A percentile compares a stretch with the other conserved stretches of the same genome.
Conservation (phyloP, 2,329 filamentous ascomycete species). For the Colletotrichum sp. region DNA sequence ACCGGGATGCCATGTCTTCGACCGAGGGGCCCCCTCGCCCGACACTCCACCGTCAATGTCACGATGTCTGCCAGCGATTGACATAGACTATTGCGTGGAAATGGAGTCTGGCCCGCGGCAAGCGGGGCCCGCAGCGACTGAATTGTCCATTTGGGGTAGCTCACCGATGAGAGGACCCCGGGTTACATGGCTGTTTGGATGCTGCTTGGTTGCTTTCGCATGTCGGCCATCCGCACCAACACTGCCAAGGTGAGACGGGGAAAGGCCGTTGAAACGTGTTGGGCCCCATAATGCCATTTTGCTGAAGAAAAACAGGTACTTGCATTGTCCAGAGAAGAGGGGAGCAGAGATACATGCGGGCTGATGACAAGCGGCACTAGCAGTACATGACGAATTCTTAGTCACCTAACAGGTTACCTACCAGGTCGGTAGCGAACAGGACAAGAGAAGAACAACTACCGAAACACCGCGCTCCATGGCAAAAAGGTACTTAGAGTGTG, state of each 20-base stretch:
- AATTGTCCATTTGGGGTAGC: constrained; percentile 3
- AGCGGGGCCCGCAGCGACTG: not conserved
- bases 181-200: not conserved
- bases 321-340: not conserved
- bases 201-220: not conserved
- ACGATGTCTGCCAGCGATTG: constrained; percentile 3
- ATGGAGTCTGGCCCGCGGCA: constrained; percentile 1
- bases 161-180: not conserved
- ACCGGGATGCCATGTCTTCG: constrained; percentile 4
- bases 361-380: not conserved
- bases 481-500: not conserved
- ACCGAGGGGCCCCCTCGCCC: not conserved
- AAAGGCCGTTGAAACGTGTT: constrained; percentile 6
- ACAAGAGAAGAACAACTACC: not conserved
- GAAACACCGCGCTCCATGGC: not conserved
- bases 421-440: too few species aligned
- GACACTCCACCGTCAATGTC: constrained; percentile 4
- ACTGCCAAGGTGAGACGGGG: not conserved
- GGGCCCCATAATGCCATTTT: not conserved
- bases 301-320: not conserved
- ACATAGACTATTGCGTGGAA: constrained; percentile 6
- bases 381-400: not conserved
- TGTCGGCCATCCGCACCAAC: not conserved
- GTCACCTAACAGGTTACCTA: not conserved
- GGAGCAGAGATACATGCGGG: not conserved